phyloP scores from a whole-genome alignment of 108 stramenopile genomes.

The Nitzschia sp. region DNA sequence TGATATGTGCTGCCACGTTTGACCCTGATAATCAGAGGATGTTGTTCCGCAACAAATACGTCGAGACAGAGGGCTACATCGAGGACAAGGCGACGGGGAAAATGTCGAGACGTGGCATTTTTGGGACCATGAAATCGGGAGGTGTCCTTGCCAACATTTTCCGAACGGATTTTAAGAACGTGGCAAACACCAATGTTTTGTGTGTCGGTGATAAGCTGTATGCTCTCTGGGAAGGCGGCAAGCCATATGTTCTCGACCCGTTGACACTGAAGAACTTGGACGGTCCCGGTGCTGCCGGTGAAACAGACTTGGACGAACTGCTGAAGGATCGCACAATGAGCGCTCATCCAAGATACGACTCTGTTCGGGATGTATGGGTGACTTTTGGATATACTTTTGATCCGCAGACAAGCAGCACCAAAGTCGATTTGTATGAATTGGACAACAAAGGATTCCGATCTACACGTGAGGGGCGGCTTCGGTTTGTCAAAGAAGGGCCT shows the following conservation, averaged over 20 bases:
- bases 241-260: constrained; percentile 47
- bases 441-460: constrained; percentile 8
- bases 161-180: constrained; percentile 39
- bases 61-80: constrained; percentile 43
- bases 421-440: constrained; percentile 14
- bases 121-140: constrained; percentile 39
- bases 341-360: constrained; percentile 26
- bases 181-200: constrained; percentile 50
- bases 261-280: constrained; percentile 36
- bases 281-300: constrained; percentile 1
- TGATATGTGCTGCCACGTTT: constrained; percentile 30
- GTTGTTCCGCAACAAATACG: constrained; percentile 42
- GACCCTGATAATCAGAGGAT: constrained; percentile 7
- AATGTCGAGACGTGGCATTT: constrained; percentile 39
- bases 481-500: background rate
- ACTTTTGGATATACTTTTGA: constrained; percentile 37
- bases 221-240: constrained; percentile 58
- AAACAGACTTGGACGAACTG: constrained; percentile 32
- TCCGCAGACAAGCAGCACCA: constrained; percentile 11
- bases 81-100: constrained; percentile 28
- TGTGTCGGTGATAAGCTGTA: constrained; percentile 29
- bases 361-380: constrained; percentile 25
- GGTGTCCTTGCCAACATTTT: constrained; percentile 34
- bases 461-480: background rate
- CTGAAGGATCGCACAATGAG: constrained; percentile 17